Evolutionary conservation across 352 stramenopile genomes (phyloP), one percentile per base, ranked within the genome.

Genomic region (Thalassiosira allenii): DNA sequence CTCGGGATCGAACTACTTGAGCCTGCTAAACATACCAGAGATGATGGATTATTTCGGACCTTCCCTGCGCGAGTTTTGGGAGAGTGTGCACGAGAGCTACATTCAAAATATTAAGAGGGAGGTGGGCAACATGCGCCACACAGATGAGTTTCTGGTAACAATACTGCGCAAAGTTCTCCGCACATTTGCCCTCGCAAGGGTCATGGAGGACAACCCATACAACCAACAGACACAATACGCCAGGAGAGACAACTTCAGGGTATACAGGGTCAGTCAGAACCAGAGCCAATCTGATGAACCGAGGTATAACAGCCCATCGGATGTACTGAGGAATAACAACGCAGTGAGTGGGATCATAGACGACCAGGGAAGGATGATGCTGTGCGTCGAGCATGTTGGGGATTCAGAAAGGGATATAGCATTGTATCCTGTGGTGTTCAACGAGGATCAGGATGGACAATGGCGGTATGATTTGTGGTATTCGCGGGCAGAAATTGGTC

Each of bases 91-190:
- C 20, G 58, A 67, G 32, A 67, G 58, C 27, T 67, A 53, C 58
- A 67, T 67, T 23, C 30, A 67, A 67, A 53, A 67, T 67, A 20
- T 67, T 14, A 67, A 67, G 58, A 52, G 58, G 27, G 32, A 67
- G 58, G 14, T 67, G 0, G 22, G 29, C n/a, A 67, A 29, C 17
- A 53, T 67, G 58, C 12, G 27, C 12, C 58, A 67, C 27, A 67
- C 4, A 34, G 27, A 67, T 11, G 5, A 3, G 27, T 67, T 11
- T 67, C 27, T 67, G 6, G 20, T 52, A 3, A 53, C 58, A 12
- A 67, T 67, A 29, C 32, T 53, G 29, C 44, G 5, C 20, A 67
- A 53, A 53, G 51, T 67, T 3, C 27, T 67, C 8, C 44, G 22
- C 20, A 52, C 32, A 53, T 12, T 5, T 52, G 27, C 20, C 58